A percentile compares a stretch with the other conserved stretches of the same genome.
These are phyloP conservation scores for Colletotrichum sp. DNA, from an alignment of 2,329 filamentous ascomycete genomes.

Conservation along the genomic window DNA sequence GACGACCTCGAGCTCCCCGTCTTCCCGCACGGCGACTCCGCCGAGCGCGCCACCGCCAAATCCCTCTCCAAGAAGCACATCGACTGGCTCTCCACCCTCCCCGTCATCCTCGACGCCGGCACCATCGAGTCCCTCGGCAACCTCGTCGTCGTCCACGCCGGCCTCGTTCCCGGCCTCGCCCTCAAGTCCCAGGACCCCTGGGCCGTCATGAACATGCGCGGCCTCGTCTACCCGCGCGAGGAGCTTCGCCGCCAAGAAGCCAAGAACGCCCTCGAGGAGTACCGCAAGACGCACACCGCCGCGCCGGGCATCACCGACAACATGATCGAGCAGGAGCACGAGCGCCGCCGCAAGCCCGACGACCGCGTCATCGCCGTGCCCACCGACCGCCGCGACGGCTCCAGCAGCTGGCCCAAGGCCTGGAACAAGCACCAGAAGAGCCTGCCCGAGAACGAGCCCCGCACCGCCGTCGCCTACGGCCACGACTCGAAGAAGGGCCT, in stretches of 20 bases:
- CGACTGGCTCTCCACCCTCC: constrained; percentile 71
- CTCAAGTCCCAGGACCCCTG: constrained; percentile 76
- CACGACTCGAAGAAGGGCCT: constrained; percentile 82
- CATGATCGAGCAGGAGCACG: constrained; percentile 21
- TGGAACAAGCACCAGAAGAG: constrained; percentile 60
- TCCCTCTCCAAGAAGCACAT: constrained; percentile 63
- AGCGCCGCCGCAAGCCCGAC: constrained; percentile 13
- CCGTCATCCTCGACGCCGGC: constrained; percentile 81
- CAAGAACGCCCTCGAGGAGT: constrained; percentile 19
- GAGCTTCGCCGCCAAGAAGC: constrained; percentile 42
- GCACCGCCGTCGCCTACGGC: constrained; percentile 78
- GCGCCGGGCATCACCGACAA: constrained; percentile 15
- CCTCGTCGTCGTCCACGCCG: constrained; percentile 83
- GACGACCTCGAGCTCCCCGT: constrained; percentile 23
- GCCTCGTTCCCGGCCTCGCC: constrained; percentile 77
- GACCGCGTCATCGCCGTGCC: constrained; percentile 38
- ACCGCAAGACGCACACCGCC: constrained; percentile 15
- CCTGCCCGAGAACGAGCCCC: constrained; percentile 39
- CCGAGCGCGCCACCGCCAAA: constrained; percentile 60
- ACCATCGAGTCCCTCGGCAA: constrained; percentile 49
- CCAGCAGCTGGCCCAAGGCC: constrained; percentile 68
- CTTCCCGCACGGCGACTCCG: constrained; percentile 37
- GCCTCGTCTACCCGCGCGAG: constrained; percentile 62
- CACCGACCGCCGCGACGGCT: constrained; percentile 52
- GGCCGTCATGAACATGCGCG: constrained; percentile 92